Evolutionary conservation across 1,139 yeast species (phyloP).

Genomic region (Hansenula sp.): DNA sequence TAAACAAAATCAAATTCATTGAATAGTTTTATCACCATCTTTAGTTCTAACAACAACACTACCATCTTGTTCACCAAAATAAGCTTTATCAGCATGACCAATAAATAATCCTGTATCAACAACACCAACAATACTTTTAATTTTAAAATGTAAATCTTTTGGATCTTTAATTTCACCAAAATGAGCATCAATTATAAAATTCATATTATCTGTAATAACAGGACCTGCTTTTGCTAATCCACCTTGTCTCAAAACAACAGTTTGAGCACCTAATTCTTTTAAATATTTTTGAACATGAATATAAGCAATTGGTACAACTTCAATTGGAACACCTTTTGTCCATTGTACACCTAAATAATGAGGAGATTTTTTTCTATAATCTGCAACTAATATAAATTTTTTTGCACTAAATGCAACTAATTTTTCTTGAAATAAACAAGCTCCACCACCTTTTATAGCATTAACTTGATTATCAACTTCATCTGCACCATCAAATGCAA

Average conservation of each 20-base stretch:
- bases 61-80: constrained; percentile 84
- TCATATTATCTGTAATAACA: constrained; percentile 94
- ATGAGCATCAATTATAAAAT: constrained; percentile 89
- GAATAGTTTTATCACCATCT: constrained; percentile 16
- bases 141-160: constrained; percentile 49
- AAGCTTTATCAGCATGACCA: constrained; percentile 65
- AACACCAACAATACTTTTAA: constrained; percentile 84
- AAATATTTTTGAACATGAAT: constrained; percentile 70
- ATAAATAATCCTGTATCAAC: constrained; percentile 95
- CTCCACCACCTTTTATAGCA: constrained; percentile 98
- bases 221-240: constrained; percentile 96
- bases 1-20: neutral
- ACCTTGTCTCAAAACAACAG: constrained; percentile 74
- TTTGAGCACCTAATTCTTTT: constrained; percentile 57
- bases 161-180: constrained; percentile 77
- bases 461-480: constrained; percentile 81
- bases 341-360: constrained; percentile 68
- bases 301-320: constrained; percentile 87
- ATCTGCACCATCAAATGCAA: constrained; percentile 98
- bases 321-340: constrained; percentile 93
- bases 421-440: constrained; percentile 95
- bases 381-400: constrained; percentile 86
- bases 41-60: constrained; percentile 36
- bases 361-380: constrained; percentile 75
- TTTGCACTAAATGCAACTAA: constrained; percentile 80